Base-by-base conservation (phyloP, 305 asterid genomes). In the Nicotiana rustica region DNA sequence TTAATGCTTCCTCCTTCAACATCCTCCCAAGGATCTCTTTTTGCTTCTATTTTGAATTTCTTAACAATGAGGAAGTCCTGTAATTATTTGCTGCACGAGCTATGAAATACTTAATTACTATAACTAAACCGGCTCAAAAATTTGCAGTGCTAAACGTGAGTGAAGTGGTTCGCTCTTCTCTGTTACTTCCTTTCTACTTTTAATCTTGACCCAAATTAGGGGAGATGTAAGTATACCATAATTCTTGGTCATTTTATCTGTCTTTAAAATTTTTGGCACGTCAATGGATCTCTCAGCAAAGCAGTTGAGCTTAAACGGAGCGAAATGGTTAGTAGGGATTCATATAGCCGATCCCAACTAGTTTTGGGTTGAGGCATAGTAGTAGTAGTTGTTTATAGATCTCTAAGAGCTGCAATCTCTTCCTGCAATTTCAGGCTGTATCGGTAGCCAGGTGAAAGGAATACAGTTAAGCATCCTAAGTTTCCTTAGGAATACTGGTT, bases 41-140 rank as follows among this genome's bases (percentile, higher is more conserved):
- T 69, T n/a, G 31, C 57, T 69, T 69, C 8, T 38, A 69, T 18
- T 21, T 10, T 69, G 77, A 18, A 49, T 69, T 69, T 55, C 18
- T 69, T 67, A 38, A 38, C 77, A 69, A 69, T 69, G 57, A 69
- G 35, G 33, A 38, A 38, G 41, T 18, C 10, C 7, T 69, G 57
- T 18, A 38, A n/a, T 25, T 69, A 21, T 69, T 69, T 9, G 77
- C 77, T 38, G 57, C 56, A 68, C 52, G 76, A 35, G 49, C 56
- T 68, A n/a, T 68, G 76, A n/a, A 17, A 17, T 68, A 36, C 36
- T 36, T 35, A 10, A 35, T 38, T 52, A 68, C 18, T 36, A 68
- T 68, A 68, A 36, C 8, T 36, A 68, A 36, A 69, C 35, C 10
- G 33, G 77, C 57, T 38, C 77, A 38, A n/a, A 69, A 38, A 9